phyloP scores from a whole-genome alignment of 2,329 filamentous ascomycete species.

The Penicillium sp. region DNA sequence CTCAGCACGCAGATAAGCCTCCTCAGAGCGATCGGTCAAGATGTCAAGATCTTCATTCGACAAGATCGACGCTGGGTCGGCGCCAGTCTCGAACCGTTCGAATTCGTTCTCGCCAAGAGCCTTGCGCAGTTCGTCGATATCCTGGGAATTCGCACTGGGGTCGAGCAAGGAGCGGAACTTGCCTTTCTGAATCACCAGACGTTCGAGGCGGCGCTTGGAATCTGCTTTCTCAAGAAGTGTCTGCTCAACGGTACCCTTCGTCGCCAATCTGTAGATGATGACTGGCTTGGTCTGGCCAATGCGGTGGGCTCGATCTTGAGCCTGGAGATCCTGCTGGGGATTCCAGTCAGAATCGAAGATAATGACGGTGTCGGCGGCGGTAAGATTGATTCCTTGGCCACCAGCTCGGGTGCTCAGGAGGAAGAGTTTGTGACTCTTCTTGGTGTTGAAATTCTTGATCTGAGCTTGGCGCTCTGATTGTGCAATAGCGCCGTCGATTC shows the following conservation, averaged over 20 bases:
- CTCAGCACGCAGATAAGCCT: slow-evolving; percentile 70
- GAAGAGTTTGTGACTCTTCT: slow-evolving; percentile 70
- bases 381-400: slow-evolving; percentile 92
- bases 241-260: slow-evolving; percentile 89
- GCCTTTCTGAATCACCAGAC: slow-evolving; percentile 92
- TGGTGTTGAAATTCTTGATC: slow-evolving; percentile 69
- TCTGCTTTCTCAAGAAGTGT: slow-evolving; percentile 81
- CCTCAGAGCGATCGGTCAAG: slow-evolving; percentile 70
- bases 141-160: slow-evolving; percentile 49
- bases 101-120: slow-evolving; percentile 72
- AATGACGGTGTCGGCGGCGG: slow-evolving; percentile 86
- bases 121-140: slow-evolving; percentile 62
- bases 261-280: slow-evolving; percentile 89
- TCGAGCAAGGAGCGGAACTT: slow-evolving; percentile 68
- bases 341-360: slow-evolving; percentile 93
- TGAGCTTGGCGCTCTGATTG: slow-evolving; percentile 68
- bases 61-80: slow-evolving; percentile 62
- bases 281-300: slow-evolving; percentile 93
- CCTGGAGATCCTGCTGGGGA: slow-evolving; percentile 93
- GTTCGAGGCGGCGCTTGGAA: slow-evolving; percentile 86
- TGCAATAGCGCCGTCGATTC: slow-evolving; percentile 84
- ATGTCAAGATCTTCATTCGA: slow-evolving; percentile 73
- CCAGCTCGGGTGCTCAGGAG: slow-evolving; percentile 86
- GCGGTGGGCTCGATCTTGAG: slow-evolving; percentile 89
- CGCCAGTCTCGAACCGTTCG: slow-evolving; percentile 57